phyloP scores from a whole-genome alignment of 2,329 filamentous ascomycete species.

The Alternaria dauci region DNA sequence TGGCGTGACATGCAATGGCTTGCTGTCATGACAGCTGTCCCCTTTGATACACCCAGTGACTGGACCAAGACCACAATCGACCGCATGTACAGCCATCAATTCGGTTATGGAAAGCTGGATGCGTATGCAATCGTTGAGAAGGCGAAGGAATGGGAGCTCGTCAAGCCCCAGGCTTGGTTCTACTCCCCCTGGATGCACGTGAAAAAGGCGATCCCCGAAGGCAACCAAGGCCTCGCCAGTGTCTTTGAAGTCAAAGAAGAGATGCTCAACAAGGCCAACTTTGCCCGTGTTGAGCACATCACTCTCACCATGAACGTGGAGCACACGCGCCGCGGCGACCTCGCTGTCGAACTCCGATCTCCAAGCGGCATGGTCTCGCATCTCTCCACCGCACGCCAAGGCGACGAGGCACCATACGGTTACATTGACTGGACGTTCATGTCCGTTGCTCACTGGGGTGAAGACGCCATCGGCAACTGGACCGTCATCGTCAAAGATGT shows the following conservation, averaged over 20 bases:
- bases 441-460: slow-evolving; percentile 97
- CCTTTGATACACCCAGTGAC: slow-evolving; percentile 77
- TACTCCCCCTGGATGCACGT: slow-evolving; percentile 95
- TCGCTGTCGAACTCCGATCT: slow-evolving; percentile 90
- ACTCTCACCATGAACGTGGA: slow-evolving; percentile 97
- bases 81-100: slow-evolving; percentile 91
- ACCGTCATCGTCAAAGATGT: slow-evolving; percentile 89
- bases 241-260: slow-evolving; percentile 83
- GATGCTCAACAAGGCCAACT: slow-evolving; percentile 81
- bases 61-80: slow-evolving; percentile 86
- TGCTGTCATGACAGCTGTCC: slow-evolving; percentile 82
- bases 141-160: slow-evolving; percentile 83
- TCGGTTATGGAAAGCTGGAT: slow-evolving; percentile 95
- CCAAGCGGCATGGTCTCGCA: slow-evolving; percentile 83
- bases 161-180: slow-evolving; percentile 96
- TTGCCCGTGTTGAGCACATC: slow-evolving; percentile 90
- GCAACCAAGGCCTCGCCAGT: slow-evolving; percentile 78
- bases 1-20: slow-evolving; percentile 98
- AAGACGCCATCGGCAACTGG: slow-evolving; percentile 87
- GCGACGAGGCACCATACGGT: slow-evolving; percentile 72
- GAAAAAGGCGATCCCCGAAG: slow-evolving; percentile 84
- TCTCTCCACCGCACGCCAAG: slow-evolving; percentile 76
- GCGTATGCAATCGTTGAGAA: slow-evolving; percentile 83
- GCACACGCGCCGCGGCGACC: slow-evolving; percentile 85
- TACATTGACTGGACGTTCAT: slow-evolving; percentile 99